Evolutionary conservation across 805 yeast genomes (phyloP).

Genomic region (Myxozyma sirexii): DNA sequence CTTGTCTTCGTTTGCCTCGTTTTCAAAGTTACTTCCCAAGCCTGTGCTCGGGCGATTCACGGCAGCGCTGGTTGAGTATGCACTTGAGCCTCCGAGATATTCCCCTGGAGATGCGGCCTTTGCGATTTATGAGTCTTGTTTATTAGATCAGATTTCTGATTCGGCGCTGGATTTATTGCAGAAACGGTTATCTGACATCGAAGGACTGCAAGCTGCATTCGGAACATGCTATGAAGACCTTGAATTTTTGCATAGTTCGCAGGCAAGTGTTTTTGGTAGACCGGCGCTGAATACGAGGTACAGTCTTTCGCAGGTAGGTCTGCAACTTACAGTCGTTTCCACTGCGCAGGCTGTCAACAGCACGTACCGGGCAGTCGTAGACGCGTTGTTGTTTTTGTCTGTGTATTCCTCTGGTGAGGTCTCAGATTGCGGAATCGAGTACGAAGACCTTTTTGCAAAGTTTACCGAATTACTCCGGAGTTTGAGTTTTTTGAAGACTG

Average conservation of each 20-base stretch:
- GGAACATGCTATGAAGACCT: constrained; percentile 15
- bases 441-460: constrained; percentile 14
- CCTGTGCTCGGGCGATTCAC: constrained; percentile 44
- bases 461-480: constrained; percentile 5
- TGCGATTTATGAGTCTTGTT: constrained; percentile 23
- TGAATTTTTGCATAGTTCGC: constrained; percentile 1
- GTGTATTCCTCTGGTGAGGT: constrained; percentile 23
- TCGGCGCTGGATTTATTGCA: constrained; percentile 31
- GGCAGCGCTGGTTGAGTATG: constrained; percentile 46
- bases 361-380: constrained; percentile 12
- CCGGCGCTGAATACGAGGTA: constrained; percentile 18
- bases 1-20: constrained; percentile 46
- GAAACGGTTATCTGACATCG: constrained; percentile 17
- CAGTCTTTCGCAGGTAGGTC: constrained; percentile 12
- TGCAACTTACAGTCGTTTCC: background rate
- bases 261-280: constrained; percentile 2
- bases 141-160: constrained; percentile 29
- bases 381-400: constrained; percentile 21
- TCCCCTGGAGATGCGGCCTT: constrained; percentile 31
- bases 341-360: constrained; percentile 4
- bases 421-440: constrained; percentile 19
- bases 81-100: constrained; percentile 23
- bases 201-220: constrained; percentile 22
- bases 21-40: constrained; percentile 47
- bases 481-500: constrained; percentile 8